phyloP scores from a whole-genome alignment of 139 green algal species.

The Limnomonas spitsbergensis region DNA sequence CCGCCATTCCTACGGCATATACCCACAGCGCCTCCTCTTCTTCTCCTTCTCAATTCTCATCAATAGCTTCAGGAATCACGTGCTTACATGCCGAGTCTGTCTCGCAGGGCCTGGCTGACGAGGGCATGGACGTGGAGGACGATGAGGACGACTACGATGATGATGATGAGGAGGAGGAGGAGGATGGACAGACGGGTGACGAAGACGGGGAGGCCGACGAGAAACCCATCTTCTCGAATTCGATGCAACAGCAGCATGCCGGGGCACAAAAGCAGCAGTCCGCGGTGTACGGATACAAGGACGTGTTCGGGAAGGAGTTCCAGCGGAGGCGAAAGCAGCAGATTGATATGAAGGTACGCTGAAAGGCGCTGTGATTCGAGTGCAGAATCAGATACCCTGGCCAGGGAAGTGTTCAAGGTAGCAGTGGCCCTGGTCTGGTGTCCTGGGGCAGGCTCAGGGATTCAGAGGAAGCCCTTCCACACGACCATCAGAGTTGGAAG shows the following conservation, averaged over 20 bases:
- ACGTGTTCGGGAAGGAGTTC: constrained; percentile 18
- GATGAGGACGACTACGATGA: constrained; percentile 5
- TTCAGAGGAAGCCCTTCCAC: too few relatives aligned
- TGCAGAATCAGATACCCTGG: too few relatives aligned
- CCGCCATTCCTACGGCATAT: too few relatives aligned
- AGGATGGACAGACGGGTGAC: too few relatives aligned
- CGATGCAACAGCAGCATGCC: not conserved
- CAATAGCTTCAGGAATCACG: not conserved
- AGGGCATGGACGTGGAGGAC: constrained; percentile 5
- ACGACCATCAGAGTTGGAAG: too few relatives aligned
- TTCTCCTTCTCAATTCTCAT: not conserved
- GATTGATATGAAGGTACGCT: constrained; percentile 5
- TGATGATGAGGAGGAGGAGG: too few relatives aligned
- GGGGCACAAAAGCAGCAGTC: not conserved
- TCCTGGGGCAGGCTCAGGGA: too few relatives aligned
- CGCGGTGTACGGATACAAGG: not conserved
- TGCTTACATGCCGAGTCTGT: not conserved
- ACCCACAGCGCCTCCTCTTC: too few relatives aligned
- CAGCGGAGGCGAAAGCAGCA: constrained; percentile 1
- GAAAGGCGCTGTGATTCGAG: too few relatives aligned
- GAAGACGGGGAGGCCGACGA: constrained; percentile 13
- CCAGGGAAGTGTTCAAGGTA: too few relatives aligned
- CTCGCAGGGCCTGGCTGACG: not conserved
- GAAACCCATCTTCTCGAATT: not conserved
- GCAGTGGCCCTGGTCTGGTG: too few relatives aligned